phyloP scores from a whole-genome alignment of 2,329 filamentous ascomycete species.

The Colletotrichum sp. region DNA sequence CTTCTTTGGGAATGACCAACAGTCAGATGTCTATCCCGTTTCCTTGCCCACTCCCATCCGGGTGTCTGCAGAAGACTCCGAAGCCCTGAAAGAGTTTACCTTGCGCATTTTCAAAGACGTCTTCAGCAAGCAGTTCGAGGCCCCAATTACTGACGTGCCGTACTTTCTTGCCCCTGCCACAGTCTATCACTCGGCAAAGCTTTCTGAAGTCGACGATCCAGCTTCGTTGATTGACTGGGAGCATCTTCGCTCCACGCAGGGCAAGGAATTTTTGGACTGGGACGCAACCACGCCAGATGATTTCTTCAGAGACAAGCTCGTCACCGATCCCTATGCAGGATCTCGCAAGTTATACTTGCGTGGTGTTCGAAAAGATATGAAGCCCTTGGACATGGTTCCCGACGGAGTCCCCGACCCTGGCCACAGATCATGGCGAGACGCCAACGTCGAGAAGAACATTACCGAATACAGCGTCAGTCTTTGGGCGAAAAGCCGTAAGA shows the following conservation, averaged over 20 bases:
- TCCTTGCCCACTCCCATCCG: constrained; percentile 48
- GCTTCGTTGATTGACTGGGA: constrained; percentile 63
- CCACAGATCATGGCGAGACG: constrained; percentile 46
- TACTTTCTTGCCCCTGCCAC: constrained; percentile 79
- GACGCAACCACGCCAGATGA: constrained; percentile 47
- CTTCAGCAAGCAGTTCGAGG: constrained; percentile 86
- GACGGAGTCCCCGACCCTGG: constrained; percentile 52
- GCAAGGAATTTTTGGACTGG: constrained; percentile 40
- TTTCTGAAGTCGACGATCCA: constrained; percentile 23
- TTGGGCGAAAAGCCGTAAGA: constrained; percentile 63
- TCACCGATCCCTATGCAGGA: constrained; percentile 66
- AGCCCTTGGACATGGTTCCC: constrained; percentile 70
- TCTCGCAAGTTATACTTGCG: constrained; percentile 64
- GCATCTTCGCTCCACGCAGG: constrained; percentile 48
- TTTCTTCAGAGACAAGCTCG: constrained; percentile 59
- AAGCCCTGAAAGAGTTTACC: constrained; percentile 73
- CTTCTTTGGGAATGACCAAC: constrained; percentile 69
- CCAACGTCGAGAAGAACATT: constrained; percentile 60
- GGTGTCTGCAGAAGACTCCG: constrained; percentile 48
- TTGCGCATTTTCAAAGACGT: constrained; percentile 80
- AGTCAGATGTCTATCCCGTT: constrained; percentile 61
- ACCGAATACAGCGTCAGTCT: constrained; percentile 85
- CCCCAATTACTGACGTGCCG: constrained; percentile 67
- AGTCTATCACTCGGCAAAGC: constrained; percentile 27
- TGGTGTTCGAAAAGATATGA: constrained; percentile 61